A percentile compares a stretch with the other conserved stretches of the same genome.
phyloP scores from a whole-genome alignment of 83 land plant species.

The Diphasiastrum complanatum region DNA sequence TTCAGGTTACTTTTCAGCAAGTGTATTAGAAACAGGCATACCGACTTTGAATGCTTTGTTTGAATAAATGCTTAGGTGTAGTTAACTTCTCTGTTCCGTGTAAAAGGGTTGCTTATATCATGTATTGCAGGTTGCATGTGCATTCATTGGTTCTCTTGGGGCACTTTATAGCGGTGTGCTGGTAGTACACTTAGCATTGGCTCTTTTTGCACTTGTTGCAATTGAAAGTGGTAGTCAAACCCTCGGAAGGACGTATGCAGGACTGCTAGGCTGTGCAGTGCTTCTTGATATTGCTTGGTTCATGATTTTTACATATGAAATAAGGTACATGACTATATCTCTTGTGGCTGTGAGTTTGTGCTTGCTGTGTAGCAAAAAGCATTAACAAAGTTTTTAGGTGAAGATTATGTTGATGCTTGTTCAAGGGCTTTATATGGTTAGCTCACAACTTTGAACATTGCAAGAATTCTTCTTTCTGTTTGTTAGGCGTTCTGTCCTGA shows the following conservation, averaged over 20 bases:
- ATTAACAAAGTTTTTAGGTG: not conserved
- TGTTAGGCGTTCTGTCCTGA: not conserved
- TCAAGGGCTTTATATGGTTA: no score
- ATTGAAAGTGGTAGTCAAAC: slow-evolving; percentile 89
- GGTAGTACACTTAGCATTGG: slow-evolving; percentile 58
- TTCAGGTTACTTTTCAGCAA: no score
- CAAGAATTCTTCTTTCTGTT: no score
- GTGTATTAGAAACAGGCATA: no score
- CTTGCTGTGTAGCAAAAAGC: not conserved
- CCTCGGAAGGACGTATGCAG: slow-evolving; percentile 76
- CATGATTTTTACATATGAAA: slow-evolving; percentile 55
- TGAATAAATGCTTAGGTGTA: no score
- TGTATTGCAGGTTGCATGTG: slow-evolving; percentile 47
- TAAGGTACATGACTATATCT: slow-evolving; percentile 39
- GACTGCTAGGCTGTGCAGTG: slow-evolving; percentile 48
- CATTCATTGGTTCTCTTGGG: slow-evolving; percentile 74
- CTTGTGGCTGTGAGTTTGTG: not conserved
- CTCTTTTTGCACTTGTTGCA: slow-evolving; percentile 83
- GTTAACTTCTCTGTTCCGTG: no score
- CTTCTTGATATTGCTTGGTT: slow-evolving; percentile 73
- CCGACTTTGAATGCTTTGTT: no score
- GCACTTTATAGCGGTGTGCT: slow-evolving; percentile 76
- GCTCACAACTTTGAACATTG: no score
- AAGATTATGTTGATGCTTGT: no score
- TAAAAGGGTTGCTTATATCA: no score